These are phyloP conservation scores for Phytophthora pistaciae DNA, from an alignment of 352 stramenopile species.

Conservation along the genomic window DNA sequence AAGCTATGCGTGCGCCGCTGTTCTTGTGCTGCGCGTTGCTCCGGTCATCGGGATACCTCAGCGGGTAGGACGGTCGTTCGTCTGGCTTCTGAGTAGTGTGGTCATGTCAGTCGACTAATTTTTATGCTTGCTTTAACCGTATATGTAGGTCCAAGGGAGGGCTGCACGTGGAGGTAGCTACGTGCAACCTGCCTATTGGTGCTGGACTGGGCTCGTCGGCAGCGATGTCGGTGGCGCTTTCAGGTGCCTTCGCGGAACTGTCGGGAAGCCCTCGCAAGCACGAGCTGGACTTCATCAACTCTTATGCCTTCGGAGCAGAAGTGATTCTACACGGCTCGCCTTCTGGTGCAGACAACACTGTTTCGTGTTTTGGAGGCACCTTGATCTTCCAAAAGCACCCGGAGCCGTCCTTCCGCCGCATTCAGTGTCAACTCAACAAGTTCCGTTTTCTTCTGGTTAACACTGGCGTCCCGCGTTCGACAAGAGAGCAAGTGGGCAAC, in stretches of 20 bases:
- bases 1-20: constrained; percentile 57
- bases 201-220: constrained; percentile 93
- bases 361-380: constrained; percentile 89
- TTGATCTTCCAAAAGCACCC: constrained; percentile 80
- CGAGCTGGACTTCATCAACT: constrained; percentile 77
- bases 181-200: constrained; percentile 78
- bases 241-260: constrained; percentile 64
- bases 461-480: constrained; percentile 91
- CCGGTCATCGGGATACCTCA: constrained; percentile 43
- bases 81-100: not conserved
- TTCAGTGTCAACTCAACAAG: constrained; percentile 61
- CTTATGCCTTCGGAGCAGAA: constrained; percentile 89
- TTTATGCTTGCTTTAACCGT: not conserved
- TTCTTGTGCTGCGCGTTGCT: constrained; percentile 74
- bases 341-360: constrained; percentile 94
- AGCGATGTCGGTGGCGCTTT: constrained; percentile 88
- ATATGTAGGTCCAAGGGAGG: constrained; percentile 27
- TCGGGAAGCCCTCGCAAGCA: constrained; percentile 27
- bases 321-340: constrained; percentile 91
- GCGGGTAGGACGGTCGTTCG: constrained; percentile 18
- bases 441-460: constrained; percentile 93
- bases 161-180: constrained; percentile 57
- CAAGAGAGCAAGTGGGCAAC: constrained; percentile 81
- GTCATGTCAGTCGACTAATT: not conserved
- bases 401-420: constrained; percentile 50